Percentiles rank a stretch among this genome's conserved stretches.
These are phyloP conservation scores for Dactylis glomerata DNA, from an alignment of 176 grass and related monocot species.

Conservation along the genomic window DNA sequence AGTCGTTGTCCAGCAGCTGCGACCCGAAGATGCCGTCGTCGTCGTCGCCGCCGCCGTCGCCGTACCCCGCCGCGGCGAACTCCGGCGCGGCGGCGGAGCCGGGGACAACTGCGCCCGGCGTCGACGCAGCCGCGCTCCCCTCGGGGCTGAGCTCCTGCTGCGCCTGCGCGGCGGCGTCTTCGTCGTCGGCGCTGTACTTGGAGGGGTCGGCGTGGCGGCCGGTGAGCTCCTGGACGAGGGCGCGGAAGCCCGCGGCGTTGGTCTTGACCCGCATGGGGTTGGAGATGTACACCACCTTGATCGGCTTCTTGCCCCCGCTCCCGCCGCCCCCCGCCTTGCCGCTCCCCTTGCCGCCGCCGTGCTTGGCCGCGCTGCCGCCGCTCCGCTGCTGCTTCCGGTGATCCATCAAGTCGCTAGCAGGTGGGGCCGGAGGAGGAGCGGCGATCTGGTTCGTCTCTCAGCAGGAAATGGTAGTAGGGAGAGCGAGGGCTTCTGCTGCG, in stretches of 20 bases:
- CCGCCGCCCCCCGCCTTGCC: conserved; percentile 3
- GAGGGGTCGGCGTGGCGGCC: conserved; percentile 65
- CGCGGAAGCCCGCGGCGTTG: conserved; percentile 59
- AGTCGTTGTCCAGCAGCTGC: conserved; percentile 48
- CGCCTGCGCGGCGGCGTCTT: neutral
- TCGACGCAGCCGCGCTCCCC: conserved; percentile 17
- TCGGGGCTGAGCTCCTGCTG: neutral
- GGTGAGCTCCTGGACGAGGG: conserved; percentile 83
- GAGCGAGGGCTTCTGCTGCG: neutral
- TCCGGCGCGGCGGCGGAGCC: conserved; percentile 12
- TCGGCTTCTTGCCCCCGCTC: conserved; percentile 60
- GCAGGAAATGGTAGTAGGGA: neutral
- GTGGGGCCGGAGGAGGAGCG: neutral
- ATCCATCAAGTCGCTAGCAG: conserved; percentile 33
- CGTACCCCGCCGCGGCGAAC: neutral
- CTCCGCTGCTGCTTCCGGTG: conserved; percentile 25
- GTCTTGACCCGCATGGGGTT: conserved; percentile 82
- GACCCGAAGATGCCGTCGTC: conserved; percentile 28
- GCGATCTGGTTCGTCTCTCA: conserved; percentile 16
- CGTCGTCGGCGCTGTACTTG: conserved; percentile 43
- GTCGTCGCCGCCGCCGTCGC: neutral
- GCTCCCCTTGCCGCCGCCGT: conserved; percentile 14
- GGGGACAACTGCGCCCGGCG: neutral
- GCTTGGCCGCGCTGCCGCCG: conserved; percentile 5
- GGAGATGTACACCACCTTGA: conserved; percentile 94